Evolutionary conservation across 1,284 basidiomycete species (phyloP).

Genomic region (Vanrija sp.): DNA sequence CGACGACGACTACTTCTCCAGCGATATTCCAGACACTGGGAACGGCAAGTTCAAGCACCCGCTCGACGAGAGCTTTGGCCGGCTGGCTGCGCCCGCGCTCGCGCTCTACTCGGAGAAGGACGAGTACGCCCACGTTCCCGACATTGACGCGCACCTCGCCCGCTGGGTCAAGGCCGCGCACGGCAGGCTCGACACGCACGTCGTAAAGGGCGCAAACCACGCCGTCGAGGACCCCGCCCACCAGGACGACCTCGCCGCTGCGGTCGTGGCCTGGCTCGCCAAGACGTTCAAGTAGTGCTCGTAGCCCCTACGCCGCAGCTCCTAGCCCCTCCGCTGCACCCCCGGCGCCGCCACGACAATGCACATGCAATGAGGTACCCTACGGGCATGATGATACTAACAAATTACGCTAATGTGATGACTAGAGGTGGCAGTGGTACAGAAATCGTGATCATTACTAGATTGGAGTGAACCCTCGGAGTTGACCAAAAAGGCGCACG

Average conservation of each 20-base stretch:
- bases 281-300: slow-evolving; percentile 2
- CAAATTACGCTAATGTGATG: background rate
- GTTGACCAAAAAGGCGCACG: slow-evolving; percentile 11
- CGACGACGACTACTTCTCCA: slow-evolving; percentile 50
- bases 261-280: slow-evolving; percentile 31
- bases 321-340: too few species aligned
- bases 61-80: slow-evolving; percentile 41
- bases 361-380: too few species aligned
- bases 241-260: slow-evolving; percentile 25
- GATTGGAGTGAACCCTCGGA: slow-evolving; percentile 14
- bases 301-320: too few species aligned
- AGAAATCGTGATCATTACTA: background rate
- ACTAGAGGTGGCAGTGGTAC: too few species aligned
- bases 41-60: slow-evolving; percentile 32
- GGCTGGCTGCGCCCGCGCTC: slow-evolving; percentile 34
- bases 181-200: slow-evolving; percentile 22
- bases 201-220: slow-evolving; percentile 42
- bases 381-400: background rate
- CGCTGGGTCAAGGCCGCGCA: slow-evolving; percentile 29
- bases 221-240: slow-evolving; percentile 31
- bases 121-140: slow-evolving; percentile 25
- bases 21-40: slow-evolving; percentile 32
- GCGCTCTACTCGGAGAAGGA: slow-evolving; percentile 42
- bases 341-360: too few species aligned
- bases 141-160: slow-evolving; percentile 17